Evolutionary conservation across 2,329 filamentous ascomycete genomes (phyloP), one percentile per base, ranked within the genome.

Genomic region (Teratosphaeria nubilosa): DNA sequence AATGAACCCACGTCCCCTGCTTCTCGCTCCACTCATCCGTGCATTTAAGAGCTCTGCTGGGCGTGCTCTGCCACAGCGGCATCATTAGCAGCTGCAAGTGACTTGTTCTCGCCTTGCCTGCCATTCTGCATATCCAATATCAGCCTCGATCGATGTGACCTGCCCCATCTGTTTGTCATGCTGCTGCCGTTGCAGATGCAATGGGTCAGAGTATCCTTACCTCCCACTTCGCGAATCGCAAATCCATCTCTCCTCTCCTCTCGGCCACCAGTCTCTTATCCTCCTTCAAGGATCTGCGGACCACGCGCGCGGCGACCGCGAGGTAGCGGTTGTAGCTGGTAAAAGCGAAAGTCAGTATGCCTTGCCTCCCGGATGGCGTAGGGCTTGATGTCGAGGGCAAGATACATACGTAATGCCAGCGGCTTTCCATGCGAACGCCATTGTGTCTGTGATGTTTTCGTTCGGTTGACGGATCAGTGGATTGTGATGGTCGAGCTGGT

Each of bases 321-420:
- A 99, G 86, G 86, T 96, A 97, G 81, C 91, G 94, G 87, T 99
- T 99, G 90, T 99, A 99, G 81, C 94, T 99, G 76, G 74, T 57
- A 51, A 41, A 61, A 9, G 60, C 60, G 53, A 61, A 68, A 62
- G 55, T 63, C 55, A 65, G 62, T 61, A 51, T 53, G 25, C 34
- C 34, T 31, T 54, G 30, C 27, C 30, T 54, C 25, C 27, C 4
- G 6, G 14, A 16, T 22, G n/a, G 51, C 51, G 25, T 9, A 4
- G 3, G 16, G 51, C 25, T 30, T 25, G 25, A 25, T 9, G 16
- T 41, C 13, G 13, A n/a, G 31, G 37, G 32, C 20, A 3, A 30
- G 32, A 4, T 48, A 82, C 90, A 77, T 88, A 96, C 91, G 86
- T 95, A 75, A 97, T 82, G 79, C 94, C 94, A 76, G 94, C 90